Conservation (phyloP, 2,329 filamentous ascomycete genomes). For the Raffaelea albimanens region DNA sequence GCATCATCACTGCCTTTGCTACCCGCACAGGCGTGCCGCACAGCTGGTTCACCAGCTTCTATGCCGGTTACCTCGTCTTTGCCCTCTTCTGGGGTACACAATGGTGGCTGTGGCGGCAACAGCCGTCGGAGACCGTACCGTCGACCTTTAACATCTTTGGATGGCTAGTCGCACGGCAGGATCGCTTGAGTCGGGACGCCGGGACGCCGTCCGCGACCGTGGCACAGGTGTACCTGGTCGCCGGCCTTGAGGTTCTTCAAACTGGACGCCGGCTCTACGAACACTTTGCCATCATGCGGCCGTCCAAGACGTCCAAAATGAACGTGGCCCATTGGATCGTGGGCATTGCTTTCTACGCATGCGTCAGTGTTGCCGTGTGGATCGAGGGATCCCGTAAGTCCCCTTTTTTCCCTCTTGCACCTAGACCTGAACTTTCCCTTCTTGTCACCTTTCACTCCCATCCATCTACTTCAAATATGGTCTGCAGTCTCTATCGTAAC, state of each 20-base stretch:
- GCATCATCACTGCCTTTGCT: constrained; percentile 1
- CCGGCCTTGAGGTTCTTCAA: constrained; percentile 67
- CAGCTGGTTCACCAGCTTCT: constrained; percentile 84
- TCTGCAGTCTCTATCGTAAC: background rate
- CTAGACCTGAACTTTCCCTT: background rate
- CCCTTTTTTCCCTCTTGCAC: constrained; percentile 18
- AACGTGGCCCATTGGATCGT: constrained; percentile 75
- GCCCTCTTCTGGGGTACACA: constrained; percentile 69
- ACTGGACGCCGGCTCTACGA: constrained; percentile 69
- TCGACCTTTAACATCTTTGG: constrained; percentile 5
- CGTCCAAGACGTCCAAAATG: constrained; percentile 64
- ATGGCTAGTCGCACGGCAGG: constrained; percentile 2
- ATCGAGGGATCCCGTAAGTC: constrained; percentile 67
- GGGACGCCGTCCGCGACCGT: constrained; percentile 40
- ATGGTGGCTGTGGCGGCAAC: constrained; percentile 28
- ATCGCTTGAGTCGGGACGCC: background rate
- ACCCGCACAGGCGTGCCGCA: constrained; percentile 45
- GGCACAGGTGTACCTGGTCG: constrained; percentile 55
- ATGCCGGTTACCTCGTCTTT: constrained; percentile 58
- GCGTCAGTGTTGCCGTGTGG: constrained; percentile 70
- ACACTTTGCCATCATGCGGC: constrained; percentile 53
- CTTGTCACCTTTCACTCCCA: background rate
- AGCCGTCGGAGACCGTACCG: background rate
- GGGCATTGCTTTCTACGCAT: constrained; percentile 68
- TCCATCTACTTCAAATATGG: background rate